Percentiles rank a stretch among this genome's conserved stretches.
Conservation (phyloP, 257 asterid species). For the Leonotis leonurus region DNA sequence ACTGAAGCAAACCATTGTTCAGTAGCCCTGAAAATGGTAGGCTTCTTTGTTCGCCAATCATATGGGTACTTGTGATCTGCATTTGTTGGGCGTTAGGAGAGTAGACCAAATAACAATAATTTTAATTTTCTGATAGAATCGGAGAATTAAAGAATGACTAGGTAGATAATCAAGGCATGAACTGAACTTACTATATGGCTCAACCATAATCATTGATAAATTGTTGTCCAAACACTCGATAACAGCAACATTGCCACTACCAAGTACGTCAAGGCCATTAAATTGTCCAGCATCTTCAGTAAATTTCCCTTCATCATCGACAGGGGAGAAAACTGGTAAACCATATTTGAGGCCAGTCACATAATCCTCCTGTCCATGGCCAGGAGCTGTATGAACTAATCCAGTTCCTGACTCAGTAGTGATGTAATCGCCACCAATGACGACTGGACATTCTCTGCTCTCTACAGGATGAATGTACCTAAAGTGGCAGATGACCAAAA, state of each 20-base stretch:
- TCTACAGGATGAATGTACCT: conserved; percentile 86
- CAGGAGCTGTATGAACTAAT: conserved; percentile 97
- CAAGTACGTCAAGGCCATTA: conserved; percentile 83
- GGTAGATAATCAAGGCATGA: background rate
- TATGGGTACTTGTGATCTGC: conserved; percentile 98
- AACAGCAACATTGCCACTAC: conserved; percentile 77
- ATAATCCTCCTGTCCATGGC: conserved; percentile 97
- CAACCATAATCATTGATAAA: conserved; percentile 73
- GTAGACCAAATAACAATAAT: conserved; percentile 6
- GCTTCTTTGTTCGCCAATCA: conserved; percentile 97
- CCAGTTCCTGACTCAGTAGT: conserved; percentile 98
- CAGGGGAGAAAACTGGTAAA: conserved; percentile 81
- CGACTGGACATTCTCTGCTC: conserved; percentile 77
- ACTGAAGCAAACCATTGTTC: conserved; percentile 99
- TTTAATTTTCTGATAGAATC: conserved; percentile 2
- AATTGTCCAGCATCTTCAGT: conserved; percentile 94
- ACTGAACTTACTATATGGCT: conserved; percentile 82
- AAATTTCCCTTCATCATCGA: conserved; percentile 82
- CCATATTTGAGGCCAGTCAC: conserved; percentile 84
- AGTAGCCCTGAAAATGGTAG: conserved; percentile 96
- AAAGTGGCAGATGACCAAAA: conserved; percentile 20
- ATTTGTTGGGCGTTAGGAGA: conserved; percentile 14
- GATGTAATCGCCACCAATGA: conserved; percentile 91
- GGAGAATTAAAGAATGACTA: background rate
- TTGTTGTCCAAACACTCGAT: conserved; percentile 68